These are phyloP conservation scores for Podospora pseudopauciseta DNA, from an alignment of 495 filamentous ascomycete genomes.

Conservation along the genomic window DNA sequence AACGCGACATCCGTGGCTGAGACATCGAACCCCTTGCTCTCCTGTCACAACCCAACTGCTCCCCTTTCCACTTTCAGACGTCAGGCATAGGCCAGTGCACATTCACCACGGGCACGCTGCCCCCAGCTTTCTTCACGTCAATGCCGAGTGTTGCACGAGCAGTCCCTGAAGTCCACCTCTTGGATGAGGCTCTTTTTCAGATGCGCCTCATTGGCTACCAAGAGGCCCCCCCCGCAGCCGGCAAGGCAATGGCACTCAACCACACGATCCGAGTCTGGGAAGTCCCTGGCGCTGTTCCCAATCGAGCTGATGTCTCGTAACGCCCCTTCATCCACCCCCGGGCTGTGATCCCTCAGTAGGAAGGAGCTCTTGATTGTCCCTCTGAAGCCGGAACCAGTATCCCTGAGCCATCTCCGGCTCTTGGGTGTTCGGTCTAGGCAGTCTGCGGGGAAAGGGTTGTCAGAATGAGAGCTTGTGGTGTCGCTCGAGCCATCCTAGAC, in stretches of 20 bases:
- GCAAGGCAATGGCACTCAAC: not conserved
- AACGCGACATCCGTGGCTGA: slow-evolving; percentile 27
- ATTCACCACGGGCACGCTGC: not conserved
- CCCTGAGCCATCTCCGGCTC: slow-evolving; percentile 22
- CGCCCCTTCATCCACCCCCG: slow-evolving; percentile 1
- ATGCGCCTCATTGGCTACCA: not conserved
- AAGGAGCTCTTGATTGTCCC: slow-evolving; percentile 16
- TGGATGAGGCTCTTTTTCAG: not conserved
- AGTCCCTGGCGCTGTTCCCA: slow-evolving; percentile 12
- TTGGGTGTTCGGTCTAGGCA: slow-evolving; percentile 21
- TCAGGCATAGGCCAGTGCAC: slow-evolving; percentile 11
- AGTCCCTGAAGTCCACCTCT: not conserved
- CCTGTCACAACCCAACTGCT: slow-evolving; percentile 11
- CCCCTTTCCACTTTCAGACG: slow-evolving; percentile 11
- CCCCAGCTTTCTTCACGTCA: not conserved
- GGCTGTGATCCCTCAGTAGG: slow-evolving; percentile 6
- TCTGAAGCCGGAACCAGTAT: slow-evolving; percentile 16
- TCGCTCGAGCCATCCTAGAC: slow-evolving; percentile 22
- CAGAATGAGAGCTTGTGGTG: slow-evolving; percentile 19
- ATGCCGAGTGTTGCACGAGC: not conserved
- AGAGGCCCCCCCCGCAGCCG: not conserved
- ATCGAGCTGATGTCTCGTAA: slow-evolving; percentile 10
- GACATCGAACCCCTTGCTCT: slow-evolving; percentile 24
- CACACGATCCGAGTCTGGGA: slow-evolving; percentile 4
- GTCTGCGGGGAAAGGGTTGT: slow-evolving; percentile 18